phyloP scores from a whole-genome alignment of 2,329 filamentous ascomycete species.

The Blumeriella jaapii region DNA sequence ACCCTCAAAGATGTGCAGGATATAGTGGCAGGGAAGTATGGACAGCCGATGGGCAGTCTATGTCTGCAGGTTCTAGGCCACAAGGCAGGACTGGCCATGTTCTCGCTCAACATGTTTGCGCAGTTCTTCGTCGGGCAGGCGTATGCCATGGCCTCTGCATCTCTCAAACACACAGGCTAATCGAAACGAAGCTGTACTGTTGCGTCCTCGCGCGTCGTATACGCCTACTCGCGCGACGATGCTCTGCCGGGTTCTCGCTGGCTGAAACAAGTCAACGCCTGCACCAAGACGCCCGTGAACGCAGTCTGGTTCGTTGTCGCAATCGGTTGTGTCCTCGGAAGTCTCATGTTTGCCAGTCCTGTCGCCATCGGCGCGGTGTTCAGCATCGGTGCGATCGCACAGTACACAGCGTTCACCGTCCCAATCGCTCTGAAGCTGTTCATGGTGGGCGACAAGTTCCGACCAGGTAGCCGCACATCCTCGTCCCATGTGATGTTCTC shows the following conservation, averaged over 20 bases:
- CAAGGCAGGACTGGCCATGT: slow-evolving; percentile 48
- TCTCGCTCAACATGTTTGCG: slow-evolving; percentile 55
- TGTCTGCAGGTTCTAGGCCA: slow-evolving; percentile 52
- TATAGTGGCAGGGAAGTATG: slow-evolving; percentile 48
- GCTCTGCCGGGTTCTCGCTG: slow-evolving; percentile 50
- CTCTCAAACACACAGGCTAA: not conserved
- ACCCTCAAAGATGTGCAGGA: slow-evolving; percentile 52
- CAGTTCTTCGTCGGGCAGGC: slow-evolving; percentile 64
- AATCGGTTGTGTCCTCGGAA: slow-evolving; percentile 46
- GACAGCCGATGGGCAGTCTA: slow-evolving; percentile 59
- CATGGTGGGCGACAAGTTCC: slow-evolving; percentile 51
- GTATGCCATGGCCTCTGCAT: not conserved
- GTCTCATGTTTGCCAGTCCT: slow-evolving; percentile 54
- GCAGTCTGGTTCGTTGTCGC: slow-evolving; percentile 55
- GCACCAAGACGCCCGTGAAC: slow-evolving; percentile 56
- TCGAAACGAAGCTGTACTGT: slow-evolving; percentile 44
- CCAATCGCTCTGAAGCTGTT: slow-evolving; percentile 48
- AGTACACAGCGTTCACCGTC: slow-evolving; percentile 50
- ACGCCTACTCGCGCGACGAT: slow-evolving; percentile 61
- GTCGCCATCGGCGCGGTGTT: slow-evolving; percentile 57
- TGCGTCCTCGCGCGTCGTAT: slow-evolving; percentile 52
- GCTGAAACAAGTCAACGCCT: slow-evolving; percentile 47
- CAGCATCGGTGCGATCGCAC: slow-evolving; percentile 56
- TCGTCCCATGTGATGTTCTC: not conserved
- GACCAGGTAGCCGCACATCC: slow-evolving; percentile 20